Conservation (phyloP, 495 filamentous ascomycete species). For the Friedmanniomyces endolithicus region DNA sequence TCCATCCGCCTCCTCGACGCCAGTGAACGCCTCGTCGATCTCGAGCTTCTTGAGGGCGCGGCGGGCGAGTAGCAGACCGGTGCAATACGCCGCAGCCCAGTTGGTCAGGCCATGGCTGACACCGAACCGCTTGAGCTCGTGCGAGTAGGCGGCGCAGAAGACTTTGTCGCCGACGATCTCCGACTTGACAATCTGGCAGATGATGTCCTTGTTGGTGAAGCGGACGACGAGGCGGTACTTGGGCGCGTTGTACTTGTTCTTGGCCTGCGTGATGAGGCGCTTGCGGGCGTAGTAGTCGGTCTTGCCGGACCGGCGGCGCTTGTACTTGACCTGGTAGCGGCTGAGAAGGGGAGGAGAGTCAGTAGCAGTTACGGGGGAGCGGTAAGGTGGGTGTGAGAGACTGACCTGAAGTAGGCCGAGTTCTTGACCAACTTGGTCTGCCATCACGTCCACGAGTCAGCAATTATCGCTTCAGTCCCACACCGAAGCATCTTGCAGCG, state of each 20-base stretch:
- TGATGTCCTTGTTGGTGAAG: conserved; percentile 99
- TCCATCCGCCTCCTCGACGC: conserved; percentile 89
- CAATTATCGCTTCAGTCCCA: conserved; percentile 94
- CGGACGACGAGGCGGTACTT: conserved; percentile 99
- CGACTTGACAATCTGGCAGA: conserved; percentile 91
- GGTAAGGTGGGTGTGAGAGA: neutral
- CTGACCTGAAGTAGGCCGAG: conserved; percentile 88
- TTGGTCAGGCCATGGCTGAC: conserved; percentile 98
- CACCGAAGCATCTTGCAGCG: conserved; percentile 96
- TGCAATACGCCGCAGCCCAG: conserved; percentile 92
- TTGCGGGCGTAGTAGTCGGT: conserved; percentile 99
- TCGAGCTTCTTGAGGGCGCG: conserved; percentile 93
- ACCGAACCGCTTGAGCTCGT: conserved; percentile 95
- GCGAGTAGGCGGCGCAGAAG: conserved; percentile 80
- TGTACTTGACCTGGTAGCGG: conserved; percentile 99
- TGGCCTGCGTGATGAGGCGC: conserved; percentile 98
- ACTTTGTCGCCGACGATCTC: conserved; percentile 98
- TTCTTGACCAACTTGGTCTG: conserved; percentile 95
- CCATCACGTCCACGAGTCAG: conserved; percentile 63
- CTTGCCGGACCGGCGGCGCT: conserved; percentile 89
- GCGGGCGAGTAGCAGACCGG: conserved; percentile 90
- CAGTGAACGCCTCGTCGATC: conserved; percentile 76
- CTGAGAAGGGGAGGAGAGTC: conserved; percentile 39
- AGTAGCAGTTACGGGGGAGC: conserved; percentile 5
- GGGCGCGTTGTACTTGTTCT: conserved; percentile 99